Evolutionary conservation across 164 flowering plant species (phyloP).

Genomic region (Cinnamomum chago): DNA sequence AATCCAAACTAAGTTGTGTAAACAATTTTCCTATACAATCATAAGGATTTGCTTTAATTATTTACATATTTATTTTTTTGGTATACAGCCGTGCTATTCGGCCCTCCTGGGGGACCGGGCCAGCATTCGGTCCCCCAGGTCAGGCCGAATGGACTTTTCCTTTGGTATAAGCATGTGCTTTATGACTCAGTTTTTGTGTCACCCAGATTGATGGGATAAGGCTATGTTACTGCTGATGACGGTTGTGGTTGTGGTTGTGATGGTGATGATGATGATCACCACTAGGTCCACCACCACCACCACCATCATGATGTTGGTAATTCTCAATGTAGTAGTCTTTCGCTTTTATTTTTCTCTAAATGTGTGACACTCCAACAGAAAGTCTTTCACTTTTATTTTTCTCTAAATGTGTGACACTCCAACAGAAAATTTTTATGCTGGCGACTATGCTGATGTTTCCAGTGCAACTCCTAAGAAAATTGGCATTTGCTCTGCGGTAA

Average conservation of each 20-base stretch:
- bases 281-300: neutral
- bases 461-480: constrained; percentile 33
- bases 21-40: no score
- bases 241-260: neutral
- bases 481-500: constrained; percentile 10
- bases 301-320: neutral
- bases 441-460: constrained; percentile 47
- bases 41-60: no score
- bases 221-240: neutral
- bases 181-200: neutral
- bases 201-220: neutral
- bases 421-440: constrained; percentile 56
- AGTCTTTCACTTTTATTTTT: no score
- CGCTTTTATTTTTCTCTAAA: neutral
- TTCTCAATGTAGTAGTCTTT: neutral
- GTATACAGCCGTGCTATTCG: no score
- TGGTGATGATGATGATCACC: neutral
- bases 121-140: no score
- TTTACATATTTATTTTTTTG: no score
- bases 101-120: no score
- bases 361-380: constrained; percentile 33
- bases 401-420: neutral
- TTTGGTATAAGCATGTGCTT: neutral
- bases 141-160: no score
- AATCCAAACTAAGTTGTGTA: no score